A percentile compares a stretch with the other conserved stretches of the same genome.
Conservation (phyloP, 177 flowering plant genomes). For the Vitis hybrid region DNA sequence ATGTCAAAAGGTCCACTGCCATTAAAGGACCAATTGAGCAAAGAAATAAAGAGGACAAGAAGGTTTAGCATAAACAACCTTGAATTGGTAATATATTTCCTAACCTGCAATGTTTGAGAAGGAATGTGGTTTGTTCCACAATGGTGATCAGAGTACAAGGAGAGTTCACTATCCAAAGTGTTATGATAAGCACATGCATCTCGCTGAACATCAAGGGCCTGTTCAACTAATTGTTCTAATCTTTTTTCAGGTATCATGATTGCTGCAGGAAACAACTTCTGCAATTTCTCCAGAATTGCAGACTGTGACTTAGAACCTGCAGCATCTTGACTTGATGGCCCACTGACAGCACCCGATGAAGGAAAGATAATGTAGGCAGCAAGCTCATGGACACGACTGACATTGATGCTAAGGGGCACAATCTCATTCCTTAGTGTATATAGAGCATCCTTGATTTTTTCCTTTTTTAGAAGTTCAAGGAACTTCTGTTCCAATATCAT, state of each 20-base stretch:
- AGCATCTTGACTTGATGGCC: slow-evolving; percentile 28
- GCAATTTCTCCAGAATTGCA: slow-evolving; percentile 56
- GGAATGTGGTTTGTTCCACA: slow-evolving; percentile 80
- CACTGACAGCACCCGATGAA: slow-evolving; percentile 24
- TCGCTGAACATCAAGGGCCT: slow-evolving; percentile 65
- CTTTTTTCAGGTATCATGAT: slow-evolving; percentile 76
- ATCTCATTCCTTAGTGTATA: slow-evolving; percentile 73
- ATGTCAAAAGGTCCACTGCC: too few species aligned
- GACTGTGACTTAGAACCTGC: slow-evolving; percentile 36
- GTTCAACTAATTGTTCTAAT: slow-evolving; percentile 75
- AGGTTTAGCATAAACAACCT: neutral
- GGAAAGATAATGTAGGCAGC: slow-evolving; percentile 56
- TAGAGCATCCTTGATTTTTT: slow-evolving; percentile 63
- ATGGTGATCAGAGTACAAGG: slow-evolving; percentile 74
- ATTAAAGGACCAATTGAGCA: too few species aligned
- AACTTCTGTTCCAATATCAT: slow-evolving; percentile 82
- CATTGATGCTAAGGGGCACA: slow-evolving; percentile 59
- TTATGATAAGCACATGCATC: slow-evolving; percentile 78
- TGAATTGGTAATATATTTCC: slow-evolving; percentile 1
- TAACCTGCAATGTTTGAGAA: slow-evolving; percentile 72
- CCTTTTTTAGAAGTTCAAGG: slow-evolving; percentile 57
- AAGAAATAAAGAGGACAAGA: too few species aligned
- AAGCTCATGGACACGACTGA: slow-evolving; percentile 63
- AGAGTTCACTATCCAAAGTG: slow-evolving; percentile 54
- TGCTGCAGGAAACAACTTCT: slow-evolving; percentile 67